Conservation (phyloP, 2,329 filamentous ascomycete species). For the Elsinoe necatrix region DNA sequence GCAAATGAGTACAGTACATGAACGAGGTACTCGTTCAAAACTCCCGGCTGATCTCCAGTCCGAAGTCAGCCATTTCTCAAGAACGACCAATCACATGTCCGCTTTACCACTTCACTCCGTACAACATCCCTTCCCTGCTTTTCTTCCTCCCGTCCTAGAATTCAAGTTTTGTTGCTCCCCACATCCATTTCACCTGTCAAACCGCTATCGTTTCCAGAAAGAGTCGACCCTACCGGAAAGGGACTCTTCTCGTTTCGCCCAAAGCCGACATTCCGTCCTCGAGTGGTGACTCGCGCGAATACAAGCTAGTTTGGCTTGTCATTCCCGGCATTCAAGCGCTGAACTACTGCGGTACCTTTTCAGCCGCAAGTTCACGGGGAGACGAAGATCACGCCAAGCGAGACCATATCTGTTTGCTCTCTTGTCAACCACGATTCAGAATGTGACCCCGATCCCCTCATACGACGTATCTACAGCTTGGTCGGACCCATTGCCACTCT, state of each 20-base stretch:
- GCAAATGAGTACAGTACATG: neutral
- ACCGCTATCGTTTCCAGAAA: slow-evolving; percentile 9
- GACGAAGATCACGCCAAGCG: too few species aligned
- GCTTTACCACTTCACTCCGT: neutral
- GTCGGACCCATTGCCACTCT: neutral
- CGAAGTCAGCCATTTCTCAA: neutral
- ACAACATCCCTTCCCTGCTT: slow-evolving; percentile 6
- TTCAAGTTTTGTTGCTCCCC: slow-evolving; percentile 1
- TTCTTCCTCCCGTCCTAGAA: neutral
- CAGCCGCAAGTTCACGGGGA: neutral
- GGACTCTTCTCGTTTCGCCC: neutral
- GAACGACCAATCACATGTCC: neutral
- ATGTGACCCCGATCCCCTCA: neutral
- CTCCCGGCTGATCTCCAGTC: neutral
- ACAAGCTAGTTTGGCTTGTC: neutral
- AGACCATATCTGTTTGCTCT: neutral
- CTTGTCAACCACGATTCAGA: neutral
- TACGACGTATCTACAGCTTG: neutral
- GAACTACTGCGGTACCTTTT: neutral
- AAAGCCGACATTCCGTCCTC: neutral
- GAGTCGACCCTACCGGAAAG: neutral
- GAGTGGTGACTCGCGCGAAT: neutral
- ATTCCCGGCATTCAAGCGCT: neutral
- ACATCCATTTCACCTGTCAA: slow-evolving; percentile 1
- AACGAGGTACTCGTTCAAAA: neutral